Evolutionary conservation across 2,329 filamentous ascomycete genomes (phyloP).

Genomic region (Colletotrichum sp.): DNA sequence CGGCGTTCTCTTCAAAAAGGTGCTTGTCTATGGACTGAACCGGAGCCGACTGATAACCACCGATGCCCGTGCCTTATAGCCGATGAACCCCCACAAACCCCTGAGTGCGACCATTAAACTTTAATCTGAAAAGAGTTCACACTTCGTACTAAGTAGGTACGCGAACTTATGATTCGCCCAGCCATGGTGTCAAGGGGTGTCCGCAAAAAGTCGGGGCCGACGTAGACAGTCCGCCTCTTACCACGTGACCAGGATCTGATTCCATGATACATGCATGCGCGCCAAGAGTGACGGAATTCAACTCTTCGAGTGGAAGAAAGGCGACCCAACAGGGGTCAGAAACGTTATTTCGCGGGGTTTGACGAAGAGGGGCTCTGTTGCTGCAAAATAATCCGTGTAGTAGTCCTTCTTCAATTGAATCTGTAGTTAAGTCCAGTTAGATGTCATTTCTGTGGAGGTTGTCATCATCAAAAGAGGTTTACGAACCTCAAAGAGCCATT

Average conservation of each 20-base stretch:
- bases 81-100: background rate
- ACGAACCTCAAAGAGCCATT: background rate
- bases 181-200: background rate
- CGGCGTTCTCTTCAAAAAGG: background rate
- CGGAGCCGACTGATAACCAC: background rate
- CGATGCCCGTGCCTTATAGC: background rate
- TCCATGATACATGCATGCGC: background rate
- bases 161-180: background rate
- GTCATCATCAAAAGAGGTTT: fast-evolving
- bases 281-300: background rate
- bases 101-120: background rate
- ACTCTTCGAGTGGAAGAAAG: background rate
- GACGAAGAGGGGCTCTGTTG: background rate
- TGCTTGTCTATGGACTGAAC: background rate
- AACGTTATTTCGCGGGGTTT: background rate
- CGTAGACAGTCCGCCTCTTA: background rate
- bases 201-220: background rate
- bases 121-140: background rate
- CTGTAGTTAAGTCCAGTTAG: background rate
- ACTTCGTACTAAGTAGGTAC: background rate
- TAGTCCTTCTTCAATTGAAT: background rate
- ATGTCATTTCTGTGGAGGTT: background rate
- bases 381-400: background rate
- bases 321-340: background rate
- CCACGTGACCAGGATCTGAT: background rate